Evolutionary conservation across 2,329 filamentous ascomycete genomes (phyloP).

Genomic region (Metarhizium rileyi): DNA sequence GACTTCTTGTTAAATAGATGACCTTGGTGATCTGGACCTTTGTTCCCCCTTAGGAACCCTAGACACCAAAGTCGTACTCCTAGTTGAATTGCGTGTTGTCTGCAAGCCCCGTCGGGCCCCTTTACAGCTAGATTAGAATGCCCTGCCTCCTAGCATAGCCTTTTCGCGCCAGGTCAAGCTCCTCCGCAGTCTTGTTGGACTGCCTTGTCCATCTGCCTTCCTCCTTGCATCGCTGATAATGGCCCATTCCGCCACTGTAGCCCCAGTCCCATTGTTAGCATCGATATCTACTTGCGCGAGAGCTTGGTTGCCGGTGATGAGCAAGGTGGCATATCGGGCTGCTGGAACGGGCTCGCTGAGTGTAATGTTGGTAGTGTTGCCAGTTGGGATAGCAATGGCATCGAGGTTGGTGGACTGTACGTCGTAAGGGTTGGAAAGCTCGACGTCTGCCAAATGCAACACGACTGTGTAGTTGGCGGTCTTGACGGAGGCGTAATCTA

Average conservation of each 20-base stretch:
- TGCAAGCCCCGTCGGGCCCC: too few relatives aligned
- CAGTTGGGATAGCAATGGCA: conserved; percentile 8
- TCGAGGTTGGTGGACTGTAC: conserved; percentile 2
- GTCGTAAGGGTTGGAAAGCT: conserved; percentile 9
- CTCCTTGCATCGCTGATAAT: conserved; percentile 6
- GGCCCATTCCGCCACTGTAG: conserved; percentile 13
- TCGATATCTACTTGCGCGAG: conserved; percentile 6
- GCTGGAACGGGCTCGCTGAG: conserved; percentile 7
- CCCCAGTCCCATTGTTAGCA: conserved; percentile 11
- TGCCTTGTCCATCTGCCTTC: neutral
- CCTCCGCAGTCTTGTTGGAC: neutral
- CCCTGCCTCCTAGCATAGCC: neutral
- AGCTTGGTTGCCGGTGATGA: conserved; percentile 12
- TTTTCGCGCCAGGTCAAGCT: conserved; percentile 1
- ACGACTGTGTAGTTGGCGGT: conserved; percentile 6
- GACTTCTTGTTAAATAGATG: too few relatives aligned
- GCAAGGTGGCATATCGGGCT: conserved; percentile 11
- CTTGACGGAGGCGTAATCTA: neutral
- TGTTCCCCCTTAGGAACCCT: too few relatives aligned
- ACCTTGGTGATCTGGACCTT: too few relatives aligned
- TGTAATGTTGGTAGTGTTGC: conserved; percentile 12
- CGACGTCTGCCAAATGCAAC: conserved; percentile 3
- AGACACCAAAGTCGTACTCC: too few relatives aligned
- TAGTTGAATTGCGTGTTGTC: too few relatives aligned
- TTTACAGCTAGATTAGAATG: too few relatives aligned